Base-by-base conservation (phyloP, 495 filamentous ascomycete genomes). In the Daldinia caldariorum region DNA sequence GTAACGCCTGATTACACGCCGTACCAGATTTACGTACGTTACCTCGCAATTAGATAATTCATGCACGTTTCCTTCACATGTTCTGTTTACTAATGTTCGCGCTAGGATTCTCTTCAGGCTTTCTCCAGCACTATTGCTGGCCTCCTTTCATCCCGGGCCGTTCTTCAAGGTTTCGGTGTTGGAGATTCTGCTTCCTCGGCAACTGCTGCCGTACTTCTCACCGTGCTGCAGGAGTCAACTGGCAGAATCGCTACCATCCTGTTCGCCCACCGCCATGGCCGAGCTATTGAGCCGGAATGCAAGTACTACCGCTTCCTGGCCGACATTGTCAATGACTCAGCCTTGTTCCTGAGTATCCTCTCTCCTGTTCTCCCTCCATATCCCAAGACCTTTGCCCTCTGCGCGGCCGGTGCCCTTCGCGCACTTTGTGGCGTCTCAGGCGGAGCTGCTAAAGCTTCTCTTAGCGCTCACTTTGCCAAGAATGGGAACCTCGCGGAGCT, bases 61-160 rank as follows among this genome's bases (percentile, higher is more conserved):
- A 9, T 43, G 4, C 49, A 3, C 22, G 7, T 43, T 4, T 26
- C 22, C 32, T 16, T 60, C 56, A 12, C 31, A 2, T 38, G 26
- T 16, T 4, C 49, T 7, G 51, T 18, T 58, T 51, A 43, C 50
- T 58, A 7, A 73, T 43, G 58, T 20, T 6, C 16, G 10, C 16
- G 50, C 1, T 34, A 77, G 75, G 95, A 99, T 83, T 97, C 94
- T 0, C 84, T 99, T 6, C 95, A 97, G 80, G 95, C 95, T 35
- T 99, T 99, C 80, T 92, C 92, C 59, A 95, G 92, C 74, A 95
- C 93, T 54, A 97, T 99, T 68, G 93, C 94, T 4, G 91, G 93
- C 2, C 83, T 99, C 8, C 82, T 99, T 37, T 91, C 93, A 45
- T 95, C 91, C 53, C 86, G 95, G 70, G 95, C 95, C 1, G 93